A percentile compares a stretch with the other conserved stretches of the same genome.
Conservation (phyloP, 176 grass and related monocot genomes). For the Areca catechu region DNA sequence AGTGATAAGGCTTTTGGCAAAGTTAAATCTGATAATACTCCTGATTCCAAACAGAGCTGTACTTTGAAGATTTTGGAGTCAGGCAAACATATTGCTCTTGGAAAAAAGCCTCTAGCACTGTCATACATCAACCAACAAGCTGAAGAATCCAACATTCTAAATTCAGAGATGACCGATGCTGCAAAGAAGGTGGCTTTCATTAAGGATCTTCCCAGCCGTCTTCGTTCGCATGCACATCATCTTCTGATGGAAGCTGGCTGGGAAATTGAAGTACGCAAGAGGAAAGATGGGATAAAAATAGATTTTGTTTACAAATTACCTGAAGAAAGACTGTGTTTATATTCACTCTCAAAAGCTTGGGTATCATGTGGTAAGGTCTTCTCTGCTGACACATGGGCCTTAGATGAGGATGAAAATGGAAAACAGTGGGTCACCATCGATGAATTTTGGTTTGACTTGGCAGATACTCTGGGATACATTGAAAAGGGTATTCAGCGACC, state of each 20-base stretch:
- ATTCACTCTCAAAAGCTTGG: slow-evolving; percentile 71
- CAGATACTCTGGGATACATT: slow-evolving; percentile 35
- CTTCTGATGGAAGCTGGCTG: slow-evolving; percentile 61
- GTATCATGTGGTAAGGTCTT: slow-evolving; percentile 57
- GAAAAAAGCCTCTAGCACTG: slow-evolving; percentile 21
- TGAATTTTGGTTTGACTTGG: slow-evolving; percentile 60
- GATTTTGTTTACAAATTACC: slow-evolving; percentile 32
- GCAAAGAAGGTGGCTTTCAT: slow-evolving; percentile 1
- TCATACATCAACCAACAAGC: slow-evolving; percentile 27
- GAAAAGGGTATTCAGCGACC: slow-evolving; percentile 32
- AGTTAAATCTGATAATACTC: neutral
- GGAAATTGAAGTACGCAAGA: slow-evolving; percentile 39
- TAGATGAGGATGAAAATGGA: slow-evolving; percentile 31
- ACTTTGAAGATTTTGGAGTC: slow-evolving; percentile 11
- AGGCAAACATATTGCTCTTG: slow-evolving; percentile 29
- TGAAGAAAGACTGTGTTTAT: slow-evolving; percentile 20
- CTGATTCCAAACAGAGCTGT: neutral
- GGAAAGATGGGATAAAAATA: slow-evolving; percentile 31
- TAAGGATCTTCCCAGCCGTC: slow-evolving; percentile 45
- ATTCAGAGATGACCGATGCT: slow-evolving; percentile 26
- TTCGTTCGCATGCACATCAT: slow-evolving; percentile 62
- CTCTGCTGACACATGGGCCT: slow-evolving; percentile 16
- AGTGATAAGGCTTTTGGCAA: neutral
- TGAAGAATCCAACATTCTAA: slow-evolving; percentile 25
- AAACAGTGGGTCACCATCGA: slow-evolving; percentile 42